Evolutionary conservation across 139 green algal genomes (phyloP), one percentile per base, ranked within the genome.

Genomic region (Zygnema cylindricum): DNA sequence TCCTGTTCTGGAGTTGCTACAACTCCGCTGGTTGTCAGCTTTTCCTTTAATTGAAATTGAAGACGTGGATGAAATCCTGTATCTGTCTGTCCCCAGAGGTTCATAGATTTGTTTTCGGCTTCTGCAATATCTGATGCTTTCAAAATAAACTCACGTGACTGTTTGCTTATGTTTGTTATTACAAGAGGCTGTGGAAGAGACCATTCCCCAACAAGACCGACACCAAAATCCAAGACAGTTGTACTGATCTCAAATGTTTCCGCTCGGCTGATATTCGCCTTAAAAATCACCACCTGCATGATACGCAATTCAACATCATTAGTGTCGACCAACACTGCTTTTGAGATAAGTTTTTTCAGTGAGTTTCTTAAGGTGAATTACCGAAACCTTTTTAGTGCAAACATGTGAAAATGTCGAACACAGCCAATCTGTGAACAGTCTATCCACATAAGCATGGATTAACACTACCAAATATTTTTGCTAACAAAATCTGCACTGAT

Each of bases 111-210:
- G 33, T 43, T 54, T 57, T 85, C 77, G 3, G 42, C 41, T 39
- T 42, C 77, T 40, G 71, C 38, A 79, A 49, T 43, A 79, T 79
- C 71, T 3, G 71, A 43, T 25, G 40, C 77, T 11, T 49, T 42
- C 33, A 85, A 42, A 25, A 77, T 16, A 77, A 85, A 85, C 77
- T 85, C 77, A 55, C 77, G 77, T 3, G 77, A 40, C 36, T 85
- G 77, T 57, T 85, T 85, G 16, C 36, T 69, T 43, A 41, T 42
- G 49, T 85, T 85, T 40, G 77, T 85, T 3, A 85, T 57, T 40
- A 49, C 16, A 3, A 85, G 11, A 40, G 33, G 49, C 77, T 85
- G 77, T 57, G 35, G 36, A 40, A 57, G 11, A 16, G 77, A 83
- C 77, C 77, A 85, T 16, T 42, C 77, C 11, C 77, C 77, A 3